Evolutionary conservation across 1,284 basidiomycete species (phyloP).

Genomic region (Cutaneotrichosporon sp.): DNA sequence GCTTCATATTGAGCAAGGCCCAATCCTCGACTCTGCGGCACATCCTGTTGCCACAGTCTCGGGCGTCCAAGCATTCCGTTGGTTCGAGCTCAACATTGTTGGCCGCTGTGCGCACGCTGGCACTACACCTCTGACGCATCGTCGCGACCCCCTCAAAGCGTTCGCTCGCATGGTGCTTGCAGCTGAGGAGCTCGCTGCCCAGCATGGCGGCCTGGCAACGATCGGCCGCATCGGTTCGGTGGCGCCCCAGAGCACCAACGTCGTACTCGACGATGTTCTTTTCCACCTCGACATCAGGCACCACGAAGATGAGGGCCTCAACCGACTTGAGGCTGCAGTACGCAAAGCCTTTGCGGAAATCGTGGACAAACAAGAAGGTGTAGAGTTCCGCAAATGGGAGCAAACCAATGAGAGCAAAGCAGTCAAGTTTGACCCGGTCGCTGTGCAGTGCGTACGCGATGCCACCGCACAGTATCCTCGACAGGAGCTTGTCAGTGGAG

Average conservation of each 20-base stretch:
- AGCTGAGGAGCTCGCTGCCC: slow-evolving; percentile 13
- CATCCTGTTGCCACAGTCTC: slow-evolving; percentile 19
- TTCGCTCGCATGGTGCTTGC: slow-evolving; percentile 15
- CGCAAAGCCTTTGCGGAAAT: not conserved
- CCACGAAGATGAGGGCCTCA: slow-evolving; percentile 10
- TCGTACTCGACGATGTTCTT: slow-evolving; percentile 18
- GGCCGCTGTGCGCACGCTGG: slow-evolving; percentile 28
- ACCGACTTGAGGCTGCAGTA: slow-evolving; percentile 14
- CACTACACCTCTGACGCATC: slow-evolving; percentile 23
- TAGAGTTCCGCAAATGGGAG: not conserved
- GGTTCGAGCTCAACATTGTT: slow-evolving; percentile 23
- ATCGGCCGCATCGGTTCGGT: slow-evolving; percentile 16
- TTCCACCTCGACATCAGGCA: slow-evolving; percentile 28
- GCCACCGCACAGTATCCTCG: not conserved
- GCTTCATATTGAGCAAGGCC: slow-evolving; percentile 37
- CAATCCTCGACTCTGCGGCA: slow-evolving; percentile 20
- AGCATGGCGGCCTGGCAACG: slow-evolving; percentile 17
- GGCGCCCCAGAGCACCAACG: slow-evolving; percentile 18
- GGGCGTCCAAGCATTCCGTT: slow-evolving; percentile 27
- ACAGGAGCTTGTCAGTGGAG: slow-evolving; percentile 13
- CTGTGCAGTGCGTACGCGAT: slow-evolving; percentile 6
- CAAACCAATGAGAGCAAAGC: slow-evolving; percentile 6
- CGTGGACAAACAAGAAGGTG: slow-evolving; percentile 2
- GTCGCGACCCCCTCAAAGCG: slow-evolving; percentile 22
- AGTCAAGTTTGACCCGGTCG: slow-evolving; percentile 2